Conservation (phyloP, 345 rosid species). For the Acer yangbiense region DNA sequence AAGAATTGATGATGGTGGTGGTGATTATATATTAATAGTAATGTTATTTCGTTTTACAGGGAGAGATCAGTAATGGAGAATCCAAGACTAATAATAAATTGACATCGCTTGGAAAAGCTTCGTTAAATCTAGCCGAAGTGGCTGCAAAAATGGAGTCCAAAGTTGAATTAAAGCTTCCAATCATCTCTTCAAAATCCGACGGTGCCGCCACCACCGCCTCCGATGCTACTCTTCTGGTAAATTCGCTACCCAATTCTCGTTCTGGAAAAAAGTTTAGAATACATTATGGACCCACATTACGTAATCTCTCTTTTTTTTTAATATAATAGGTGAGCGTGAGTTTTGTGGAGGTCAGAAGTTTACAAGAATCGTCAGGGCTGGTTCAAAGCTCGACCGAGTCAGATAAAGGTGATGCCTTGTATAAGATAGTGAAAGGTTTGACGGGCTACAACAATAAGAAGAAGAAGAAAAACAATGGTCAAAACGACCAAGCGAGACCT, state of each 20-base stretch:
- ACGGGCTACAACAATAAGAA: slow-evolving; percentile 19
- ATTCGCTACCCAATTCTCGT: neutral
- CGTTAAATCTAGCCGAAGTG: slow-evolving; percentile 36
- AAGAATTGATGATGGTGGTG: neutral
- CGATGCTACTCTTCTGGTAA: slow-evolving; percentile 37
- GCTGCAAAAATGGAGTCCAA: slow-evolving; percentile 25
- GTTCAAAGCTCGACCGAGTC: slow-evolving; percentile 24
- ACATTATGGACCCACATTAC: neutral
- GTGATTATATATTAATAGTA: neutral
- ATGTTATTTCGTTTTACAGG: slow-evolving; percentile 6
- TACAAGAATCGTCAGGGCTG: slow-evolving; percentile 3
- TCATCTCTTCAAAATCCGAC: slow-evolving; percentile 22
- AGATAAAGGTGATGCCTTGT: slow-evolving; percentile 23
- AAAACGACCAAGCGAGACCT: neutral
- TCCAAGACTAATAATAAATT: slow-evolving; percentile 17
- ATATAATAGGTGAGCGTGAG: slow-evolving; percentile 32
- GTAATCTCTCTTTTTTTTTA: neutral
- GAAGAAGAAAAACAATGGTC: neutral
- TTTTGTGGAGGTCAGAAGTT: slow-evolving; percentile 36
- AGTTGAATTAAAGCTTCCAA: slow-evolving; percentile 25
- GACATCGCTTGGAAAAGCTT: slow-evolving; percentile 22
- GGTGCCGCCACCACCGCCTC: neutral
- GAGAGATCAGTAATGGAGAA: slow-evolving; percentile 13
- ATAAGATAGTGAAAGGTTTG: slow-evolving; percentile 5
- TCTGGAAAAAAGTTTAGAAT: no score